Conservation (phyloP, 2,329 filamentous ascomycete species). For the Xylaria sp. region DNA sequence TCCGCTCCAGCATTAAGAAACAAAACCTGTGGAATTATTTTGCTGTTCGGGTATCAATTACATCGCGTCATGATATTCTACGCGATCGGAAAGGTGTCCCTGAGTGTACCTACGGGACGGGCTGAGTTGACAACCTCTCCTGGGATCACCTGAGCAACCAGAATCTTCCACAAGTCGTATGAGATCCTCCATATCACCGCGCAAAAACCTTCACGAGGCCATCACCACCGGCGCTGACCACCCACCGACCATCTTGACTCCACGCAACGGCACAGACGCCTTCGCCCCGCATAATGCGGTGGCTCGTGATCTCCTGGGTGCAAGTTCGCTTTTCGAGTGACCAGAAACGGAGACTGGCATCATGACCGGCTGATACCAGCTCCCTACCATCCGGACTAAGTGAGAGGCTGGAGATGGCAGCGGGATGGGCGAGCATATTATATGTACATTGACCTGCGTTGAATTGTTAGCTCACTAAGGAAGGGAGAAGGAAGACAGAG, state of each 20-base stretch:
- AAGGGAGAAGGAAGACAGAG: not conserved
- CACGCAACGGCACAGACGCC: conserved; percentile 92
- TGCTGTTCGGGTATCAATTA: not conserved
- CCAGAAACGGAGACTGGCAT: conserved; percentile 95
- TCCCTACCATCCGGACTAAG: conserved; percentile 90
- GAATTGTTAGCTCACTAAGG: conserved; percentile 6
- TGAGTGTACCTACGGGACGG: no score
- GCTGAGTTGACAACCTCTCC: not conserved
- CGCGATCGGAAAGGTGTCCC: not conserved
- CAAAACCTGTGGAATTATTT: not conserved
- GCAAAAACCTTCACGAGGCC: conserved; percentile 91
- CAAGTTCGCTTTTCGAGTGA: conserved; percentile 91
- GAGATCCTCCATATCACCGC: conserved; percentile 34
- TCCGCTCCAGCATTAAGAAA: no score
- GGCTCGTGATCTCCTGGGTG: conserved; percentile 89
- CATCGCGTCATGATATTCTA: not conserved
- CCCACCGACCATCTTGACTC: conserved; percentile 92
- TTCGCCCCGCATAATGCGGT: conserved; percentile 91
- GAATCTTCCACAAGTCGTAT: not conserved
- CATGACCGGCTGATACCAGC: conserved; percentile 91
- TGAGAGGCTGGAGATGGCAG: conserved; percentile 84
- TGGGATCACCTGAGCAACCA: not conserved
- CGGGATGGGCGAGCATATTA: conserved; percentile 94
- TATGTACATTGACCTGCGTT: conserved; percentile 94
- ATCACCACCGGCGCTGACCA: conserved; percentile 90